Conservation (phyloP, 2,329 filamentous ascomycete species). For the Paraconiothyrium brasiliense region DNA sequence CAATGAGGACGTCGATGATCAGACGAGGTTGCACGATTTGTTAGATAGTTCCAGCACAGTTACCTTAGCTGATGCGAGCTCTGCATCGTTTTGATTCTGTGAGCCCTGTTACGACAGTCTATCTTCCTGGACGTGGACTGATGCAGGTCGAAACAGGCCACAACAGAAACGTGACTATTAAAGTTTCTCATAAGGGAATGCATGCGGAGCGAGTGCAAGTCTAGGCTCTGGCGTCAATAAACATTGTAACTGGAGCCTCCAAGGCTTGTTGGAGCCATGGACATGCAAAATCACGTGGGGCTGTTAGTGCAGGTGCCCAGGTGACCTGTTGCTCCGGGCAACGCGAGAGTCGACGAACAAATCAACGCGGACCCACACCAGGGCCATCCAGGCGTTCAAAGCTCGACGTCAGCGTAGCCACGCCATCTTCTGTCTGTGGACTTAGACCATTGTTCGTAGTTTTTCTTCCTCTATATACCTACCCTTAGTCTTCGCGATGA, state of each 20-base stretch:
- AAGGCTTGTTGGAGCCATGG: background rate
- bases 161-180: too few species aligned
- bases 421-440: constrained; percentile 45
- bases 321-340: constrained; percentile 26
- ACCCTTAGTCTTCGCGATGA: constrained; percentile 41
- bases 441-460: constrained; percentile 30
- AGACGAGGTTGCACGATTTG: too few species aligned
- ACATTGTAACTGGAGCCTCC: too few species aligned
- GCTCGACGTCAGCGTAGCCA: constrained; percentile 42
- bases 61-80: too few species aligned
- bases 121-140: too few species aligned
- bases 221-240: background rate
- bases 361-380: constrained; percentile 34
- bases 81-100: too few species aligned
- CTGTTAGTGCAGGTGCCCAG: constrained; percentile 11
- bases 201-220: too few species aligned
- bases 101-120: too few species aligned
- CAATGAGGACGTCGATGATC: background rate
- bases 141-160: too few species aligned
- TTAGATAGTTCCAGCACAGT: too few species aligned
- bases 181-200: too few species aligned
- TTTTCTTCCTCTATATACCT: constrained; percentile 20
- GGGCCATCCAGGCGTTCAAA: constrained; percentile 30
- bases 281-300: constrained; percentile 17
- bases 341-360: constrained; percentile 31